Evolutionary conservation across 768 basidiomycete species (phyloP).

Genomic region (Podaxis sp.): DNA sequence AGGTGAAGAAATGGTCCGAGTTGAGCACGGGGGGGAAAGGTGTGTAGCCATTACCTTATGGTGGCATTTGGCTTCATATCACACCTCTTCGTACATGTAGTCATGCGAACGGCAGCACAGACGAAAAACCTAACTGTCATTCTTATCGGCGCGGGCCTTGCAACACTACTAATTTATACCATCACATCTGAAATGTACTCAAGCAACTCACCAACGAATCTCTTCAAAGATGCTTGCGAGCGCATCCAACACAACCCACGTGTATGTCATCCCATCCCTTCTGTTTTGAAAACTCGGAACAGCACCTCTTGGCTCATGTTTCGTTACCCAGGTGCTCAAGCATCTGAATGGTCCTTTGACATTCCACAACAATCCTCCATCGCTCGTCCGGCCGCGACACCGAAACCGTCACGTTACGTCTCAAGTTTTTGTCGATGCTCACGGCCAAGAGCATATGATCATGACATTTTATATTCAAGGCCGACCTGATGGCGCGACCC

Average conservation of each 20-base stretch:
- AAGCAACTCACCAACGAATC: conserved; percentile 81
- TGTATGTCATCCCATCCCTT: conserved; percentile 23
- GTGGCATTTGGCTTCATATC: neutral
- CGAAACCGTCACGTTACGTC: conserved; percentile 80
- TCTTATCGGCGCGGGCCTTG: conserved; percentile 76
- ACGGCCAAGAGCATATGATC: conserved; percentile 79
- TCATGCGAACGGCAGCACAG: conserved; percentile 44
- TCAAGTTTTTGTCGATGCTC: conserved; percentile 66
- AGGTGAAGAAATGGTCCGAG: conserved; percentile 75
- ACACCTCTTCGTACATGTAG: conserved; percentile 21
- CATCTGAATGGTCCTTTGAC: conserved; percentile 63
- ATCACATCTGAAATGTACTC: conserved; percentile 82
- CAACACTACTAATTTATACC: conserved; percentile 71
- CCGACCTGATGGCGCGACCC: conserved; percentile 35
- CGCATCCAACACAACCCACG: conserved; percentile 42
- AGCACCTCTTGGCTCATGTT: conserved; percentile 2
- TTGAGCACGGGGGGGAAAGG: conserved; percentile 75
- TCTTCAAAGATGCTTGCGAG: conserved; percentile 62
- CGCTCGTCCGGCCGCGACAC: conserved; percentile 70
- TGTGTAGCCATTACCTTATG: conserved; percentile 22
- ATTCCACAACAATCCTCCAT: conserved; percentile 83
- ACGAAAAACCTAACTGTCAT: conserved; percentile 53
- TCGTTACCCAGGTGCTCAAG: conserved; percentile 50
- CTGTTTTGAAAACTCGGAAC: neutral
- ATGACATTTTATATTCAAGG: conserved; percentile 81